Conservation (phyloP, 2,329 filamentous ascomycete genomes). For the Cladosporium sp. region DNA sequence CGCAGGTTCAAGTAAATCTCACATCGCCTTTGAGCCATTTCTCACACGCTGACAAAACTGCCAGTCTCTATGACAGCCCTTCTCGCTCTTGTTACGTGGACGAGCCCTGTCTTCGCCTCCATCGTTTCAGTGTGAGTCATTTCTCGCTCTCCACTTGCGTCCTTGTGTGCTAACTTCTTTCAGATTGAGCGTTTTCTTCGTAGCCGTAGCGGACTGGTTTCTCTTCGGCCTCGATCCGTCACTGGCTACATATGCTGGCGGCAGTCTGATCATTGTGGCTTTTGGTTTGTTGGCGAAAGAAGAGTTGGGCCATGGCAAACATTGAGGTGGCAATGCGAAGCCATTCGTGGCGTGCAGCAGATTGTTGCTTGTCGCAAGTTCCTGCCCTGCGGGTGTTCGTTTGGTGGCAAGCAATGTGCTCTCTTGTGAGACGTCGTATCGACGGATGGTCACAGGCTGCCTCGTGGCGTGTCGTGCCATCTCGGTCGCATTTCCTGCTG, state of each 20-base stretch:
- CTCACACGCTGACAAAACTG: constrained; percentile 1
- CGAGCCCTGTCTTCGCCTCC: constrained; percentile 38
- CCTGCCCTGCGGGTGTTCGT: not conserved
- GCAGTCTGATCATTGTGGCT: constrained; percentile 35
- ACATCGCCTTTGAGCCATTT: not conserved
- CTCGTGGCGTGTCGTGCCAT: not conserved
- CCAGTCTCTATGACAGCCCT: constrained; percentile 36
- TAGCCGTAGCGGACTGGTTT: constrained; percentile 39
- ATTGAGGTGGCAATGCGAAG: not conserved
- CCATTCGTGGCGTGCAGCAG: not conserved
- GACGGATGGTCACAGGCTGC: not conserved
- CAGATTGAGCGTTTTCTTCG: constrained; percentile 37
- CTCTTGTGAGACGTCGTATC: not conserved
- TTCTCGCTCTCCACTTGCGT: not conserved
- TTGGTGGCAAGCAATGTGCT: not conserved
- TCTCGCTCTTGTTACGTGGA: constrained; percentile 39
- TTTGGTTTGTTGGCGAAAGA: constrained; percentile 37
- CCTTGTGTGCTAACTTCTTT: not conserved
- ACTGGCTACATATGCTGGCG: constrained; percentile 36
- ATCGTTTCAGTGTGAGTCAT: constrained; percentile 37
- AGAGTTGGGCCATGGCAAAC: constrained; percentile 20
- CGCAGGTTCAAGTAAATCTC: constrained; percentile 31
- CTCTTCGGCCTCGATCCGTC: constrained; percentile 36
- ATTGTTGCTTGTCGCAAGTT: not conserved
- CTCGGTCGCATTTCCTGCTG: not conserved